A percentile compares a stretch with the other conserved stretches of the same genome.
phyloP scores from a whole-genome alignment of 1,284 basidiomycete species.

The Chondrostereum purpureum region DNA sequence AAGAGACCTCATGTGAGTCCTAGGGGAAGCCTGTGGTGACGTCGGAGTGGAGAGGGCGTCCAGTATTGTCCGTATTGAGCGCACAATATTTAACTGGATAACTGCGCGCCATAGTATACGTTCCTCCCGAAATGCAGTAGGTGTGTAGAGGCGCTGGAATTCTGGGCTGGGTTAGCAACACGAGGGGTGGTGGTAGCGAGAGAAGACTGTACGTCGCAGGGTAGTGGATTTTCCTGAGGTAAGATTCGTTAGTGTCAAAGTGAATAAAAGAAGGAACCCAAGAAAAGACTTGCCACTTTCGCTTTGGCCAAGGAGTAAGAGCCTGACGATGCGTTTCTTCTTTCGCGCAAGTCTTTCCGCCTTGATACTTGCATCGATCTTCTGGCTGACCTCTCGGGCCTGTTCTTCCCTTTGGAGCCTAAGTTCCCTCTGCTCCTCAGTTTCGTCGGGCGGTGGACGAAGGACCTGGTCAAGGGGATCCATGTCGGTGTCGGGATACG shows the following conservation, averaged over 20 bases:
- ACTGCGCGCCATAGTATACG: constrained; percentile 71
- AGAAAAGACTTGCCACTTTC: constrained; percentile 57
- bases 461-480: constrained; percentile 64
- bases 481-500: neutral
- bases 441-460: constrained; percentile 56
- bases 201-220: constrained; percentile 51
- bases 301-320: constrained; percentile 67
- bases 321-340: constrained; percentile 59
- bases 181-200: constrained; percentile 6
- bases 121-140: constrained; percentile 67
- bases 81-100: constrained; percentile 74
- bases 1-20: constrained; percentile 7
- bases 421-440: constrained; percentile 43
- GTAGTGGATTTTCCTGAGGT: constrained; percentile 65
- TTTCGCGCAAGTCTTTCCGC: constrained; percentile 51
- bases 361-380: constrained; percentile 63
- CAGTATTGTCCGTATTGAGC: constrained; percentile 67
- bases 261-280: constrained; percentile 5
- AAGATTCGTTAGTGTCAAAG: constrained; percentile 2
- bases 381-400: constrained; percentile 51
- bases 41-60: constrained; percentile 42
- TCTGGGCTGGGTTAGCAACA: constrained; percentile 34
- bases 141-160: constrained; percentile 74
- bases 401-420: constrained; percentile 54
- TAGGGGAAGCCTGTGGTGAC: constrained; percentile 17